Conservation (phyloP, 202 grass and related monocot species). For the Panicum virgatum region DNA sequence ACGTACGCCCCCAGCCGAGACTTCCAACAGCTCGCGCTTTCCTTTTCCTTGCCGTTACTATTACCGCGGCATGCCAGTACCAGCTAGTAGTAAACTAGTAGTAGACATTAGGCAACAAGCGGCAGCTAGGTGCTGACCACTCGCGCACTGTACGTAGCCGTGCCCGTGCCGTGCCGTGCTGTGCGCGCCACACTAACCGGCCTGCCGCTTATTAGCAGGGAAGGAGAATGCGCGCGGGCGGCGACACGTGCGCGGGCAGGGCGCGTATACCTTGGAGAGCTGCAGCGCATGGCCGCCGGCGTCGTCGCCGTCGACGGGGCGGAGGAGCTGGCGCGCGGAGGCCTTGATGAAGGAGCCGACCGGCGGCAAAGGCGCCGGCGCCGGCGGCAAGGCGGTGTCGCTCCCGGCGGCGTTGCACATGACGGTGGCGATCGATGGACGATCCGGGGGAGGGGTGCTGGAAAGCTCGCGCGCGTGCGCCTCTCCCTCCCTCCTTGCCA, state of each 20-base stretch:
- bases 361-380: neutral
- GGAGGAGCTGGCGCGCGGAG: slow-evolving; percentile 42
- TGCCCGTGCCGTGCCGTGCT: neutral
- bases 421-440: neutral
- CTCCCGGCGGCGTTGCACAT: slow-evolving; percentile 52
- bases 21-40: slow-evolving; percentile 34
- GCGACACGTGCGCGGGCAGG: neutral
- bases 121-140: slow-evolving; percentile 11
- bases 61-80: slow-evolving; percentile 18
- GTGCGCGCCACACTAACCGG: slow-evolving; percentile 20
- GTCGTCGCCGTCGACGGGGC: slow-evolving; percentile 32
- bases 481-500: neutral
- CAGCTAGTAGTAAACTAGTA: neutral
- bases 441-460: neutral
- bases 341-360: slow-evolving; percentile 44
- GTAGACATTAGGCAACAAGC: slow-evolving; percentile 8
- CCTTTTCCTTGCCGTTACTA: slow-evolving; percentile 39
- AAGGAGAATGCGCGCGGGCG: slow-evolving; percentile 21
- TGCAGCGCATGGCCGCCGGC: slow-evolving; percentile 25
- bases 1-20: neutral
- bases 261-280: slow-evolving; percentile 46
- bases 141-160: slow-evolving; percentile 28
- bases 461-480: neutral
- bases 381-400: slow-evolving; percentile 2
- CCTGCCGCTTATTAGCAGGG: neutral